Conservation (phyloP, 441 rosid species). For the Populus hybrid region DNA sequence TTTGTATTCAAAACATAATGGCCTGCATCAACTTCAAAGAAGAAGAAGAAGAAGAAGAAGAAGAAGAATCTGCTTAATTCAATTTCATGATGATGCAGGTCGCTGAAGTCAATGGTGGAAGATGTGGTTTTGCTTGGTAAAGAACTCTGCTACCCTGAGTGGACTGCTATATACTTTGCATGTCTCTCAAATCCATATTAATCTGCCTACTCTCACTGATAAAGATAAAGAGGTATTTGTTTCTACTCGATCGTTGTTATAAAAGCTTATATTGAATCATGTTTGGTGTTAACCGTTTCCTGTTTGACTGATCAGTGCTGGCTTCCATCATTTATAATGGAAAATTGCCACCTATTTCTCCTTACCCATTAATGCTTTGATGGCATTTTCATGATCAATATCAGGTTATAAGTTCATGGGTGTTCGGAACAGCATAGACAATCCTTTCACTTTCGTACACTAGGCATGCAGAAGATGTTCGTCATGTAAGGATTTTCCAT, state of each 20-base stretch:
- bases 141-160: constrained; percentile 54
- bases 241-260: not conserved
- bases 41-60: not conserved
- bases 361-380: not conserved
- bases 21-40: not conserved
- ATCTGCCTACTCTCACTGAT: constrained; percentile 13
- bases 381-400: constrained; percentile 2
- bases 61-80: not conserved
- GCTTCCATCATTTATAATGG: not conserved
- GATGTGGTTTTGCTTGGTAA: constrained; percentile 57
- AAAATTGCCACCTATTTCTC: not conserved
- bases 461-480: constrained; percentile 52
- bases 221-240: constrained; percentile 48
- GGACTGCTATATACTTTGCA: constrained; percentile 50
- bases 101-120: constrained; percentile 42
- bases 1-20: not conserved
- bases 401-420: constrained; percentile 59
- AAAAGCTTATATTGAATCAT: not conserved
- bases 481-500: constrained; percentile 37
- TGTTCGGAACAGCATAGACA: constrained; percentile 46
- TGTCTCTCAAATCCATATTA: constrained; percentile 56
- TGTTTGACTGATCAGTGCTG: constrained; percentile 2
- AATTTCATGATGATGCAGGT: constrained; percentile 33
- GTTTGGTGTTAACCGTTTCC: not conserved
- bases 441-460: constrained; percentile 54